phyloP scores from a whole-genome alignment of 352 stramenopile genomes.

The Globisporangium megalacanthum region DNA sequence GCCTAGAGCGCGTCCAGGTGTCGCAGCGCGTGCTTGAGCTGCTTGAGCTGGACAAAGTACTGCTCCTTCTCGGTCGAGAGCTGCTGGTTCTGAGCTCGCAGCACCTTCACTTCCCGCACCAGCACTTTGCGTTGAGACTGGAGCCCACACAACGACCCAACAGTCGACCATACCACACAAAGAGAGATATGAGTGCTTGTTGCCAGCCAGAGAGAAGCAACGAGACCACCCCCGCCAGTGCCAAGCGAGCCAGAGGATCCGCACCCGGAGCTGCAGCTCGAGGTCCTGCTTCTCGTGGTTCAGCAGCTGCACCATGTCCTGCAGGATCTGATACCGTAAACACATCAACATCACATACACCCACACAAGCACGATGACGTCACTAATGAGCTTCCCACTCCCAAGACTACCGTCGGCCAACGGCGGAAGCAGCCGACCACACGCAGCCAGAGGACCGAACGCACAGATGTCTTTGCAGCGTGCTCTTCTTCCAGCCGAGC shows the following conservation, averaged over 20 bases:
- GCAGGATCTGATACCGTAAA: constrained; percentile 39
- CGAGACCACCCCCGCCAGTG: no score
- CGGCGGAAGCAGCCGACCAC: no score
- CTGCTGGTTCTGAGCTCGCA: constrained; percentile 64
- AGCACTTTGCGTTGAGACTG: constrained; percentile 75
- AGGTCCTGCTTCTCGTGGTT: constrained; percentile 74
- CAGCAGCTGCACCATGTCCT: constrained; percentile 77
- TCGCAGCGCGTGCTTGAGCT: constrained; percentile 67
- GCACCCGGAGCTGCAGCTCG: constrained; percentile 55
- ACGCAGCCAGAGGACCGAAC: constrained; percentile 1
- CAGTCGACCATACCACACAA: background rate
- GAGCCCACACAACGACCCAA: background rate
- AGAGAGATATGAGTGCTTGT: no score
- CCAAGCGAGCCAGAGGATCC: background rate
- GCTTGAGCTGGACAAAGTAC: constrained; percentile 72
- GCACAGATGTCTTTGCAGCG: constrained; percentile 48
- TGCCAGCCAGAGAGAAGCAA: no score
- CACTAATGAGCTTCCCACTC: background rate
- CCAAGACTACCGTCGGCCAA: no score
- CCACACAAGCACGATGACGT: no score
- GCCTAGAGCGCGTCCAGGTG: constrained; percentile 55
- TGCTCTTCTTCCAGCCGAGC: constrained; percentile 48
- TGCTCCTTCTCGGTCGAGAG: constrained; percentile 56
- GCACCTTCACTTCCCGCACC: constrained; percentile 71
- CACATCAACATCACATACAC: no score